Base-by-base conservation (phyloP, 2,329 filamentous ascomycete genomes). In the Colletotrichum karsti region DNA sequence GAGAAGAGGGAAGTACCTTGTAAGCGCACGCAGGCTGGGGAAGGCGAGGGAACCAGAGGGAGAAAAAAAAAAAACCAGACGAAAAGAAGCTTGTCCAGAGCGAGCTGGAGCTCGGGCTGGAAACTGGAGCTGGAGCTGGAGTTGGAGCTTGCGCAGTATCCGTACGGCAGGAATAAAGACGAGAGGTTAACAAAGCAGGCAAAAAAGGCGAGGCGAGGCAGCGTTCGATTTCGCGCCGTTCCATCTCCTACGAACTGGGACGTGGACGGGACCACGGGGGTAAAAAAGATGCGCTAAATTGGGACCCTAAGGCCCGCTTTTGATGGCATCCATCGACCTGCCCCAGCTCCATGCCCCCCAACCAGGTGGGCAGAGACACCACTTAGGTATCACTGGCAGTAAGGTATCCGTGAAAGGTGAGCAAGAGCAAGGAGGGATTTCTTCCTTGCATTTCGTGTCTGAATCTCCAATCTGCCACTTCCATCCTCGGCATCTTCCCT, bases 181-280 rank as follows among this genome's bases (percentile, higher is more conserved):
- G 15, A 46, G 15, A 46, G 51, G 51, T 13, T 48, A 39, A 33
- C 22, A 42, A 20, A 20, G 39, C 30, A 13, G 33, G 30, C 26
- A 42, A 51, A n/a, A n/a, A n/a, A n/a, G n/a, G n/a, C n/a, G 8
- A 15, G 12, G 24, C 44, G 35, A 61, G 46, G 5, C 10, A 35
- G n/a, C n/a, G n/a, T n/a, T n/a, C n/a, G n/a, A n/a, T n/a, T 28
- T 53, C 48, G 28, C 30, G 46, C 28, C 61, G 44, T 54, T 41
- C 60, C 18, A 53, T 65, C 22, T 66, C 63, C 63, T 56, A 30
- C 46, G 46, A 61, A 61, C 56, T 61, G 37, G 48, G 39, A 42
- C 50, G n/a, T n/a, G 41, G 37, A 26, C 48, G 35, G 42, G 48
- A 26, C 26, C n/a, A 63, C 53, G 44, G 61, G 56, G 63, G 48